Conservation (phyloP, 768 basidiomycete species). For the Cyclocybe cylindracea region DNA sequence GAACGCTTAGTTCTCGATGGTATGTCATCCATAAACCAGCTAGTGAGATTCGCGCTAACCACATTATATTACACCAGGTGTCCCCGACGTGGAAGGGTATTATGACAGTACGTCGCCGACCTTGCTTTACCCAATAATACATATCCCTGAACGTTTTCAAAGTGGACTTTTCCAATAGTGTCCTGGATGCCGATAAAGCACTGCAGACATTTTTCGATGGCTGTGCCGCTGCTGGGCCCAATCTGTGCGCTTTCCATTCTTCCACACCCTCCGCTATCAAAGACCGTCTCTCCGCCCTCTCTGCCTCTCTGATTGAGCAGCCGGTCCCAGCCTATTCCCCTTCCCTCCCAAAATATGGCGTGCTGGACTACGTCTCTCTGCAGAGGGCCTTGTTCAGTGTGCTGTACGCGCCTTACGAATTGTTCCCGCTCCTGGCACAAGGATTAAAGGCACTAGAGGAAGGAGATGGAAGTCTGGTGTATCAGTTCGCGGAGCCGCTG, state of each 20-base stretch:
- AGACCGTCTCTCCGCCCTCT: constrained; percentile 14
- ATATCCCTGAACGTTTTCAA: background rate
- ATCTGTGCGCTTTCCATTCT: constrained; percentile 34
- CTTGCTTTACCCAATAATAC: background rate
- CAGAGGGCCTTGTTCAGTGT: constrained; percentile 30
- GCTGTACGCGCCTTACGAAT: constrained; percentile 32
- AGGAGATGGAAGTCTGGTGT: constrained; percentile 24
- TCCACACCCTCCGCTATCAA: constrained; percentile 11
- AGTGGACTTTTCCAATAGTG: constrained; percentile 28
- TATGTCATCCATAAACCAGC: constrained; percentile 25
- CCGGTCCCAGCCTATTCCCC: constrained; percentile 34
- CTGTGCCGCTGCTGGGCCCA: constrained; percentile 37
- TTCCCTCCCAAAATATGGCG: constrained; percentile 24
- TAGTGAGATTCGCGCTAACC: background rate
- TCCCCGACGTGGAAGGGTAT: no score
- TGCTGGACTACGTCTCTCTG: constrained; percentile 34
- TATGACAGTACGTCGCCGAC: no score
- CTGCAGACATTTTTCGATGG: constrained; percentile 34
- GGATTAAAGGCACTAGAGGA: constrained; percentile 33
- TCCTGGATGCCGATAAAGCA: constrained; percentile 37
- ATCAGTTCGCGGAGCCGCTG: background rate
- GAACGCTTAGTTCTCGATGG: constrained; percentile 39
- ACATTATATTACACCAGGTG: no score
- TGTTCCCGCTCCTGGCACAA: constrained; percentile 32
- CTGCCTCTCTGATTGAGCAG: background rate